These are phyloP conservation scores for Persicaria maculosa DNA, from an alignment of 148 eudicot genomes.

Conservation along the genomic window DNA sequence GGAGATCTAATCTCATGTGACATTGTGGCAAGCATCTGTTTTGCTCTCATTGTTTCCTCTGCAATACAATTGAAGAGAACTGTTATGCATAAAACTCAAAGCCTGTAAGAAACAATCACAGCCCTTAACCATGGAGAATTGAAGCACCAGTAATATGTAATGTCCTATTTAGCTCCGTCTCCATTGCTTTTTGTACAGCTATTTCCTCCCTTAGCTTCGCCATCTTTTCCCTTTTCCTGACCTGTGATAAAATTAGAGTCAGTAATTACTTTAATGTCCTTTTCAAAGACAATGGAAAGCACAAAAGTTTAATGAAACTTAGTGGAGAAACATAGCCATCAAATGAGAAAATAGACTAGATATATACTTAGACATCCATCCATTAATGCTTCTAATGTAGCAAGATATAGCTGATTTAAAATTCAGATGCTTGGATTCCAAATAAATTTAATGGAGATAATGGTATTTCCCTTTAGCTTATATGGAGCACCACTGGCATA, in stretches of 20 bases:
- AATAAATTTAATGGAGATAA: not conserved
- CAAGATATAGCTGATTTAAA: not conserved
- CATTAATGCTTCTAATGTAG: not conserved
- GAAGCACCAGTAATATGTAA: conserved; percentile 73
- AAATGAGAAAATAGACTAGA: not conserved
- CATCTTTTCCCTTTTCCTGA: conserved; percentile 83
- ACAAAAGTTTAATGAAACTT: not conserved
- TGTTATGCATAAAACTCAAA: conserved; percentile 12
- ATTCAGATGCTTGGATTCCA: too few species aligned
- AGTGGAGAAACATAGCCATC: not conserved
- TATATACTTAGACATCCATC: not conserved
- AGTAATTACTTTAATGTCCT: not conserved
- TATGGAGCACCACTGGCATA: too few species aligned
- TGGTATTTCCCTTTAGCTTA: not conserved
- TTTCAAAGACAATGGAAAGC: not conserved
- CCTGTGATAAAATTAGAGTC: conserved; percentile 33
- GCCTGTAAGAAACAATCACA: not conserved
- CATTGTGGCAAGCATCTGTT: conserved; percentile 95
- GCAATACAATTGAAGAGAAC: conserved; percentile 13
- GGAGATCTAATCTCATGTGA: conserved; percentile 98
- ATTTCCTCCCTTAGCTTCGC: conserved; percentile 81
- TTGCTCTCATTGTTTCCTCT: conserved; percentile 98
- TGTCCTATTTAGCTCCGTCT: conserved; percentile 89
- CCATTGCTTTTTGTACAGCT: conserved; percentile 93
- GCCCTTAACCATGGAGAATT: not conserved